Percentiles rank a stretch among this genome's conserved stretches.
Evolutionary conservation across 441 rosid genomes (phyloP).

Genomic region (Jatropha multifida): DNA sequence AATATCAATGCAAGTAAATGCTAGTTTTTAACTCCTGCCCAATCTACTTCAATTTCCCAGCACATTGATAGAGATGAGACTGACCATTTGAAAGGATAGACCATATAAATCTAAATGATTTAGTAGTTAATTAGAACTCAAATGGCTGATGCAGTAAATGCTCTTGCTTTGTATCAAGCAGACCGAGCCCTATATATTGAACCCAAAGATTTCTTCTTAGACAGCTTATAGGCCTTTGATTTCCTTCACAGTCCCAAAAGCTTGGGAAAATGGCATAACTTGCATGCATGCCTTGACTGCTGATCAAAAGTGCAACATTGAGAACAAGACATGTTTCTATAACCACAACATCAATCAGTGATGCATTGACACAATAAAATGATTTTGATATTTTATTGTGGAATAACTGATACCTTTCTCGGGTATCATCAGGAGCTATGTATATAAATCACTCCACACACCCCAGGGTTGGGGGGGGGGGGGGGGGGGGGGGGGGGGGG

Average conservation of each 20-base stretch:
- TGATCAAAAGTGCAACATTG: neutral
- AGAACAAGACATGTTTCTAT: neutral
- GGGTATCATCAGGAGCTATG: no score
- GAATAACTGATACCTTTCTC: neutral
- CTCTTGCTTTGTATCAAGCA: neutral
- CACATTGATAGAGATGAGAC: neutral
- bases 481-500: no score
- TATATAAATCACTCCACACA: no score
- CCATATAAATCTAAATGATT: neutral
- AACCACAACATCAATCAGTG: neutral
- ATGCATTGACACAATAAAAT: neutral
- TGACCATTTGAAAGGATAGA: neutral
- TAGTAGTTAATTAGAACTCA: constrained; percentile 1
- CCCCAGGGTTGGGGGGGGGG: no score
- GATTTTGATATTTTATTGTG: neutral
- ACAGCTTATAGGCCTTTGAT: neutral
- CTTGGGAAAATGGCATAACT: neutral
- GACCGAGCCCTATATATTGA: neutral
- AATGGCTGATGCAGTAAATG: neutral
- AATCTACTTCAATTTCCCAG: neutral
- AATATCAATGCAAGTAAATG: neutral
- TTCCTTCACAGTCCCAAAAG: neutral
- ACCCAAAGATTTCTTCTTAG: neutral
- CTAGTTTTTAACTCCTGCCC: no score
- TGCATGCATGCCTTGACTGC: neutral